phyloP scores from a whole-genome alignment of 2,329 filamentous ascomycete genomes.

The Aureobasidium zeae region DNA sequence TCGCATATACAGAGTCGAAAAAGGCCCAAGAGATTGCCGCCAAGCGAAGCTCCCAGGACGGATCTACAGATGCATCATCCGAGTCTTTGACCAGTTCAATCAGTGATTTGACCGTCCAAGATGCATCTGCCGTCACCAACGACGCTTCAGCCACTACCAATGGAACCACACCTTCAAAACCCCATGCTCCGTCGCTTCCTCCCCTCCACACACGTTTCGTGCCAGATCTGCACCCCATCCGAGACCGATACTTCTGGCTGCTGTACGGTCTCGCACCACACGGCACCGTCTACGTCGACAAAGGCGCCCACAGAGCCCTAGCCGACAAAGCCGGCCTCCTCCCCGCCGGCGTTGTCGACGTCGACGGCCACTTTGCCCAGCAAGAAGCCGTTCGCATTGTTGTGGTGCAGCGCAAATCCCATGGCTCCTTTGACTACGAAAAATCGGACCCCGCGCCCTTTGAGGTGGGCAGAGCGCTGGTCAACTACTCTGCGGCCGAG shows the following conservation, averaged over 20 bases:
- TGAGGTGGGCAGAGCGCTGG: conserved; percentile 80
- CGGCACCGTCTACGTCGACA: conserved; percentile 85
- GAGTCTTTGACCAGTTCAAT: conserved; percentile 19
- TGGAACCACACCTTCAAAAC: conserved; percentile 23
- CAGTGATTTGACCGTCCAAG: conserved; percentile 13
- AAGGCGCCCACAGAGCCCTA: conserved; percentile 75
- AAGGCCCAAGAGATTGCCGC: conserved; percentile 32
- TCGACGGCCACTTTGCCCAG: conserved; percentile 79
- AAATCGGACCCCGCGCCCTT: conserved; percentile 41
- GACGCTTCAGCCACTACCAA: conserved; percentile 14
- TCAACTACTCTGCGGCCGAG: conserved; percentile 85
- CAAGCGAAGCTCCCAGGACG: conserved; percentile 2
- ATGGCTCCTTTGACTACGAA: conserved; percentile 28
- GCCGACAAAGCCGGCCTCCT: conserved; percentile 77
- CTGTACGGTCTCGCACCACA: conserved; percentile 84
- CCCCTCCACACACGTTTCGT: conserved; percentile 89
- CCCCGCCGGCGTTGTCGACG: conserved; percentile 81
- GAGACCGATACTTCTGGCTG: conserved; percentile 95
- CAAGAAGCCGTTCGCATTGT: conserved; percentile 85
- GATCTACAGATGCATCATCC: conserved; percentile 1
- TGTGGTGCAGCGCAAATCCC: conserved; percentile 54
- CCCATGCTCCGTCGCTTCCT: conserved; percentile 26
- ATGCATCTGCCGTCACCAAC: conserved; percentile 20
- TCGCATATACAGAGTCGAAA: conserved; percentile 64
- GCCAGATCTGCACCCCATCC: conserved; percentile 71